Base-by-base conservation (phyloP, 441 rosid species). In the Populus hybrid region DNA sequence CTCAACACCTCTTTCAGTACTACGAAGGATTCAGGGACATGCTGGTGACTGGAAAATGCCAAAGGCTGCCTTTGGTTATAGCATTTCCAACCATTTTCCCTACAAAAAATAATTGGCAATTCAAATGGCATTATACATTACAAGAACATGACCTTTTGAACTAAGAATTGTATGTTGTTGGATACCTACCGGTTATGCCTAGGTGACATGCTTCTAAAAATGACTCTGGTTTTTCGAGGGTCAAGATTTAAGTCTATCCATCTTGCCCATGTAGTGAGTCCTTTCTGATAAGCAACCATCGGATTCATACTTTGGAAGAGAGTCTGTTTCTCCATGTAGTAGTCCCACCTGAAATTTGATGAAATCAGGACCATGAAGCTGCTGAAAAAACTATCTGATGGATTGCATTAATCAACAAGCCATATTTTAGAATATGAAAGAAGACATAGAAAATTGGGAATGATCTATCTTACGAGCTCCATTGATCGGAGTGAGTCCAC, bases 401-500 rank as follows among this genome's bases (percentile, higher is more conserved):
- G 21, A 73, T 5, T n/a, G 34, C 30, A 21, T 71, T 38, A 23
- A 21, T n/a, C 57, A 46, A 40, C 34, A 71, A 20, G 34, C 16
- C 75, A 72, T 6, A 26, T 1, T 10, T 6, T 7, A 73, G 28
- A 8, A 57, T 6, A n/a, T n/a, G 11, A 0, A 35, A 34, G 24
- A 32, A 18, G 21, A 14, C 23, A 69, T 0, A 8, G 69, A 11
- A 66, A 66, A 10, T 12, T 2, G 8, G 32, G n/a, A 30, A 66
- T 12, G 7, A 28, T 66, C 34, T 66, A 11, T 73, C 98, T 91
- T 90, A 93, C 98, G 97, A 90, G 69, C 83, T 92, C 83, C 84
- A 80, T 83, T 89, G 78, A 30, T 91, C 91, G n/a, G 94, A 89
- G 78, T 91, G 99, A 79, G 97, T 92, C 98, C 98, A 94, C 99